These are phyloP conservation scores for Aureobasidium sp. DNA, from an alignment of 2,329 filamentous ascomycete genomes.

Conservation along the genomic window DNA sequence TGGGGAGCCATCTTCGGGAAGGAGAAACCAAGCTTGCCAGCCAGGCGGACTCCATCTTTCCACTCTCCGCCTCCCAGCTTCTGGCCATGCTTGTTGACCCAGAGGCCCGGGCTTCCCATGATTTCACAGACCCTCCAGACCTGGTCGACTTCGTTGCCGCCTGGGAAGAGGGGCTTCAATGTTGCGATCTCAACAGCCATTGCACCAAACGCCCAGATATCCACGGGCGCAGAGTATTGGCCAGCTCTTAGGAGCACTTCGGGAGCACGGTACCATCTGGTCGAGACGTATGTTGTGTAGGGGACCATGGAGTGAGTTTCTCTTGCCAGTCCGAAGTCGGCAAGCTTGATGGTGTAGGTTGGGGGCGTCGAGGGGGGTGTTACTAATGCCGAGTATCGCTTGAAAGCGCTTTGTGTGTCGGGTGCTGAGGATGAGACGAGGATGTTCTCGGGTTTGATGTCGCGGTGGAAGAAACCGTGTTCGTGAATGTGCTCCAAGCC, in stretches of 20 bases:
- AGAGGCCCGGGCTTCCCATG: conserved; percentile 97
- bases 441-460: conserved; percentile 99
- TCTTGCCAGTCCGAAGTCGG: conserved; percentile 93
- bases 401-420: conserved; percentile 76
- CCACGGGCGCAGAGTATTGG: conserved; percentile 93
- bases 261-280: conserved; percentile 87
- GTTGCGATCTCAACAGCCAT: conserved; percentile 99
- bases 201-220: conserved; percentile 96
- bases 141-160: conserved; percentile 96
- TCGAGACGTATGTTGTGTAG: conserved; percentile 98
- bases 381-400: conserved; percentile 84
- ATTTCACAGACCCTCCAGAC: conserved; percentile 99
- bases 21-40: conserved; percentile 93
- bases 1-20: conserved; percentile 99
- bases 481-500: conserved; percentile 96
- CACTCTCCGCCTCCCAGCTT: conserved; percentile 93
- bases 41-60: conserved; percentile 87
- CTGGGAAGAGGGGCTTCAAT: conserved; percentile 93
- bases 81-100: conserved; percentile 85
- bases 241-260: conserved; percentile 90
- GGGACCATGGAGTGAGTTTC: conserved; percentile 95
- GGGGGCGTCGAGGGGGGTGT: conserved; percentile 93
- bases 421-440: conserved; percentile 84
- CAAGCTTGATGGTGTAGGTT: conserved; percentile 93
- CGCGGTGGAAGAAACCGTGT: conserved; percentile 95